phyloP scores from a whole-genome alignment of 2,329 filamentous ascomycete genomes.

The Epicoccum sorghinum region DNA sequence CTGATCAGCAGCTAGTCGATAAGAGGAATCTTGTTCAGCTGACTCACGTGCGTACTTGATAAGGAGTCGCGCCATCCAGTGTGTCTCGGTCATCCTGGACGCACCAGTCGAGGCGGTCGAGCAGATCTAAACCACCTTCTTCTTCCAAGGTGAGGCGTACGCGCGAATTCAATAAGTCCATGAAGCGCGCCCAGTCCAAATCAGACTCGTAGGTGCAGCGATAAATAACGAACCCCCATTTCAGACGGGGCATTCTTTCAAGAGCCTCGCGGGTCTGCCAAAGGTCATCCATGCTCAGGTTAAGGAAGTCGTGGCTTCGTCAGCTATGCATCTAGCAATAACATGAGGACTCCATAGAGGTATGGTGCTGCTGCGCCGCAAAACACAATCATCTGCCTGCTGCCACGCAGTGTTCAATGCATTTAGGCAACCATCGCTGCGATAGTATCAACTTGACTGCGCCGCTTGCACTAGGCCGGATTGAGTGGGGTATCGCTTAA shows the following conservation, averaged over 20 bases:
- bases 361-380: not conserved
- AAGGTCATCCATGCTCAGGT: not conserved
- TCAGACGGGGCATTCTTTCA: not conserved
- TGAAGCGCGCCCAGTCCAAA: slow-evolving; percentile 14
- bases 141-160: slow-evolving; percentile 12
- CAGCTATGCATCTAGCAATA: not conserved
- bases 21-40: not conserved
- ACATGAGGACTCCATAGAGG: not conserved
- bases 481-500: too few relatives aligned
- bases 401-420: too few relatives aligned
- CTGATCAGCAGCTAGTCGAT: not conserved
- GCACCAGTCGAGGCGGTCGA: slow-evolving; percentile 16
- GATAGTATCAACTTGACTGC: too few relatives aligned
- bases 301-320: not conserved
- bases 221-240: slow-evolving; percentile 24
- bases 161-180: slow-evolving; percentile 11
- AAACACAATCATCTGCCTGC: too few relatives aligned
- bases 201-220: slow-evolving; percentile 19
- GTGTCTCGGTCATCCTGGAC: slow-evolving; percentile 16
- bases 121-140: slow-evolving; percentile 3
- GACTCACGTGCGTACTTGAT: not conserved
- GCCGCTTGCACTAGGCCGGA: too few relatives aligned
- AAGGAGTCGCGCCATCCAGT: slow-evolving; percentile 1
- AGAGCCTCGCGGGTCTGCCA: not conserved
- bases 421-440: too few relatives aligned